Base-by-base conservation (phyloP, 176 grass and related monocot genomes). In the Cymbopogon citratus region DNA sequence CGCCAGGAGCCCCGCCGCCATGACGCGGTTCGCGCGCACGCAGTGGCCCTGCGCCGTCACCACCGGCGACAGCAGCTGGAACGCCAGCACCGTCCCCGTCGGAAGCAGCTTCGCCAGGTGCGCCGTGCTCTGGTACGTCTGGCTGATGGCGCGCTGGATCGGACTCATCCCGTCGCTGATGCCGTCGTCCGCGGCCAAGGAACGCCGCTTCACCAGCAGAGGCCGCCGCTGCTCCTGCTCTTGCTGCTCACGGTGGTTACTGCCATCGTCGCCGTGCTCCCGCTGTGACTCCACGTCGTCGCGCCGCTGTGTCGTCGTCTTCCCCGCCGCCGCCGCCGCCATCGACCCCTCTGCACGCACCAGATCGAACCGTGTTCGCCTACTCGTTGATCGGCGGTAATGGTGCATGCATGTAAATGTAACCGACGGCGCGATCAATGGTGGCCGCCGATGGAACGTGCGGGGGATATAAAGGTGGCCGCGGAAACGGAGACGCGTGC, bases 91-190 rank as follows among this genome's bases (percentile, higher is more conserved):
- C 23, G 95, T 98, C 43, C 95, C 92, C 29, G 92, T 99, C 0
- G 92, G 92, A 16, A 98, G 95, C 36, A 95, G 87, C 76, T 85
- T 91, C 9, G 89, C 79, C 19, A 99, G 92, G 65, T 99, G 90
- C 67, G 88, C 87, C 65, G 85, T 91, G 87, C 92, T 93, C 75
- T 83, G 86, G 88, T 91, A 98, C 69, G 92, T 90, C 84, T 90
- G 90, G 80, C 79, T 84, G 73, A 95, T 93, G 14, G 90, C 91
- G 21, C 74, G 86, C 78, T 86, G 87, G 18, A 90, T 71, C 41
- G 84, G 82, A 66, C 73, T 93, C 70, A 87, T 79, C 48, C 64
- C 49, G 28, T 25, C 66, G 6, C 36, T 25, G 3, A 7, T 9
- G 39, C 39, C 39, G 39, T 3, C 62, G 19, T 21, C 45, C 6